Evolutionary conservation across 164 flowering plant genomes (phyloP).

Genomic region (Paratinospora sagittata): DNA sequence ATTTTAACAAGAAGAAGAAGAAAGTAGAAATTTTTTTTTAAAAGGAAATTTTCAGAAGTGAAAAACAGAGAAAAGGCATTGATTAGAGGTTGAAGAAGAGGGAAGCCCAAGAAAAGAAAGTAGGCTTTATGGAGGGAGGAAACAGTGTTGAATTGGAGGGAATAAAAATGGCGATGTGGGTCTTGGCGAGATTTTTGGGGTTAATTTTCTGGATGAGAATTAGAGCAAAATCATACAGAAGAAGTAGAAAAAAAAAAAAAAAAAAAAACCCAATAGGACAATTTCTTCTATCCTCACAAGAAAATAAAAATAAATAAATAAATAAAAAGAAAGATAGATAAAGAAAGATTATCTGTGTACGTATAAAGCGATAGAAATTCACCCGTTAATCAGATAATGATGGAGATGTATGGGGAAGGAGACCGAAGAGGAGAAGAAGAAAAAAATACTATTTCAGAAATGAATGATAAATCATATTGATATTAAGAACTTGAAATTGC

Average conservation of each 20-base stretch:
- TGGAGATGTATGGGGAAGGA: not conserved
- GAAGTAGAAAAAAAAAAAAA: not conserved
- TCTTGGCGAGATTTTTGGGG: not conserved
- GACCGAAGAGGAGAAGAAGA: not conserved
- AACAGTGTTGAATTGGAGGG: not conserved
- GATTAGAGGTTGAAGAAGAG: not conserved
- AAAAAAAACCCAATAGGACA: no score
- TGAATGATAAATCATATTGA: not conserved
- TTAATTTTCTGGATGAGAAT: not conserved
- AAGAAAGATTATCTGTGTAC: no score
- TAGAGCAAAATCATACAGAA: not conserved
- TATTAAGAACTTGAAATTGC: not conserved
- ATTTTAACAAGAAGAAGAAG: slow-evolving; percentile 14
- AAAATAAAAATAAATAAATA: not conserved
- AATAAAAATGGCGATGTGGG: not conserved
- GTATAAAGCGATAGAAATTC: no score
- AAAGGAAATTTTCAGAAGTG: no score
- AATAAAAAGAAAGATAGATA: not conserved
- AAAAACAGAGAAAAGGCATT: not conserved
- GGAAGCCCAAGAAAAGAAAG: not conserved
- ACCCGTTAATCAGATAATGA: not conserved
- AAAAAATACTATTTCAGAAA: not conserved
- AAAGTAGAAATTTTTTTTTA: slow-evolving; percentile 1
- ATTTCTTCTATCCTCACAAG: not conserved
- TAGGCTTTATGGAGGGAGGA: not conserved